These are phyloP conservation scores for Arthrobotrys sphaeroides DNA, from an alignment of 2,329 filamentous ascomycete species.

Conservation along the genomic window DNA sequence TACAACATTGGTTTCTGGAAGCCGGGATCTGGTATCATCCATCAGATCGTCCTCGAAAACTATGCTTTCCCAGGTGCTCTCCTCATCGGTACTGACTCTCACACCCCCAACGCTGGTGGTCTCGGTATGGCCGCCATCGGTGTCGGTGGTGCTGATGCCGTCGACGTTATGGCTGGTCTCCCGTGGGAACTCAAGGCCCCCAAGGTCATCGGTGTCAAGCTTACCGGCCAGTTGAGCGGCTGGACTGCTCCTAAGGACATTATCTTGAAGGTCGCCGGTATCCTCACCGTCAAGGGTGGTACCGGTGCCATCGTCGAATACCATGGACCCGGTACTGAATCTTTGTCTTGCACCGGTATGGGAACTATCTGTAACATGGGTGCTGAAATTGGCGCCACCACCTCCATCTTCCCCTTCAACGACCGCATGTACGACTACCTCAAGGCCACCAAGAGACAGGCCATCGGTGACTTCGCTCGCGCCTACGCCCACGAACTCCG, in stretches of 20 bases:
- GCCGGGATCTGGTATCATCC: conserved; percentile 98
- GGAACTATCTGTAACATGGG: conserved; percentile 80
- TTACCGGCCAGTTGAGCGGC: conserved; percentile 86
- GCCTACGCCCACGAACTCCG: conserved; percentile 84
- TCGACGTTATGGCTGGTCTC: conserved; percentile 96
- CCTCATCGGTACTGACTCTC: conserved; percentile 96
- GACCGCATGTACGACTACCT: conserved; percentile 98
- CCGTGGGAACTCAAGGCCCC: conserved; percentile 99
- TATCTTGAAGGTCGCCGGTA: conserved; percentile 95
- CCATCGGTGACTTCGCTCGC: conserved; percentile 90
- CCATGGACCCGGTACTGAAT: conserved; percentile 76
- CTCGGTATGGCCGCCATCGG: conserved; percentile 94
- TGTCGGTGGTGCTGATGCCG: conserved; percentile 97
- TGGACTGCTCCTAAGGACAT: conserved; percentile 97
- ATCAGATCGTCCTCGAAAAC: conserved; percentile 98
- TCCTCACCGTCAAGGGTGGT: conserved; percentile 96
- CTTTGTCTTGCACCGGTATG: conserved; percentile 84
- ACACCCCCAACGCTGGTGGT: conserved; percentile 97
- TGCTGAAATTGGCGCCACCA: conserved; percentile 67
- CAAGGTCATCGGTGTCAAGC: conserved; percentile 94
- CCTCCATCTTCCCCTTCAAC: conserved; percentile 84
- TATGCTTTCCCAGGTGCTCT: conserved; percentile 99
- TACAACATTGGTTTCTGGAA: conserved; percentile 99
- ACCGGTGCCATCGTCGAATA: conserved; percentile 91
- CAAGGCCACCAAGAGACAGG: conserved; percentile 83